phyloP scores from a whole-genome alignment of 192 early-diverging fungal species.

The Rhizophagus prolifer region DNA sequence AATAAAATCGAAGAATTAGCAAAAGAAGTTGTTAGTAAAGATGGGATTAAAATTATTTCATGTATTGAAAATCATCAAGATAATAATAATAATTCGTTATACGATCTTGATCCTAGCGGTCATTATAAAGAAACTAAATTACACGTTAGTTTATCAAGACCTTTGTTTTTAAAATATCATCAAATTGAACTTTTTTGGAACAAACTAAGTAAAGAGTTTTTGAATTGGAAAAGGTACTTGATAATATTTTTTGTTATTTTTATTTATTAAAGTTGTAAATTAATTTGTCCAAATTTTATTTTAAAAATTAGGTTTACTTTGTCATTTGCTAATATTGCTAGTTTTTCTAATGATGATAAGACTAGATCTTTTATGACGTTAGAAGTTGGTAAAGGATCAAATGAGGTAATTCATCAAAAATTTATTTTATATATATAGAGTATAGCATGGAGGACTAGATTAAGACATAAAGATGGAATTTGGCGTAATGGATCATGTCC shows the following conservation, averaged over 20 bases:
- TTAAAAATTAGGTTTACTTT: constrained; percentile 35
- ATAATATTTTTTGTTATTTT: background rate
- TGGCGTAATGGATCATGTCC: no score
- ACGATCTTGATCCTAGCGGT: background rate
- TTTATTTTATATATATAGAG: background rate
- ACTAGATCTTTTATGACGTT: constrained; percentile 47
- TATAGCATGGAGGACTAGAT: no score
- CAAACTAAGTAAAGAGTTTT: constrained; percentile 30
- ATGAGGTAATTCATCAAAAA: constrained; percentile 33
- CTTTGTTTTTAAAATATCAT: constrained; percentile 48
- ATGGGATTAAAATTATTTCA: background rate
- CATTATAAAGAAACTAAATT: constrained; percentile 22
- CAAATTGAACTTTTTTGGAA: constrained; percentile 44
- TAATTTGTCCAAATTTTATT: constrained; percentile 7
- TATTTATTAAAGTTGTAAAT: no score
- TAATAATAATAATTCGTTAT: background rate
- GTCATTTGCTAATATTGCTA: constrained; percentile 34
- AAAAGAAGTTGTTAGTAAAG: background rate
- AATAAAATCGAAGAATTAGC: constrained; percentile 9
- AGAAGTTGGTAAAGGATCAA: constrained; percentile 45
- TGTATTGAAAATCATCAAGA: background rate
- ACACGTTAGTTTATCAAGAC: constrained; percentile 49
- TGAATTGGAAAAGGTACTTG: constrained; percentile 20
- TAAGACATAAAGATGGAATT: no score
- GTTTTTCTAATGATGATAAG: constrained; percentile 47